Evolutionary conservation across 768 basidiomycete species (phyloP).

Genomic region (Rhizopogon roseolus): DNA sequence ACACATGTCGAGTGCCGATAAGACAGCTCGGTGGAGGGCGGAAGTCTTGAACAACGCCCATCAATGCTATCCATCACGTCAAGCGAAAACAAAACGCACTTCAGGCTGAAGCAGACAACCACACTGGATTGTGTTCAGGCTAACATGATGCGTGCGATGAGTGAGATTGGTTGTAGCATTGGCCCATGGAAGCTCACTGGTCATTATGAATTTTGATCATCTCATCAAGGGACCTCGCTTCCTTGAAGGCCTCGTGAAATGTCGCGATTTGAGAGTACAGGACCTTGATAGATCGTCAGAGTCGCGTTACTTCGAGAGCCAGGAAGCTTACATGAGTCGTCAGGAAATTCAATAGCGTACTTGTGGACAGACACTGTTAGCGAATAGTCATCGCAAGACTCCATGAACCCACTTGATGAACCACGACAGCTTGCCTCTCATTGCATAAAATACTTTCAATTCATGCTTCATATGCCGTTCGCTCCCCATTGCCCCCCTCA

Average conservation of each 20-base stretch:
- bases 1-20: slow-evolving; percentile 70
- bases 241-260: slow-evolving; percentile 53
- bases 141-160: slow-evolving; percentile 17
- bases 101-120: slow-evolving; percentile 62
- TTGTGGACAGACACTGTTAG: slow-evolving; percentile 20
- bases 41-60: slow-evolving; percentile 42
- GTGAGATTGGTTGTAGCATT: background rate
- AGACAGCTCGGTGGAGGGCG: slow-evolving; percentile 58
- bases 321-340: slow-evolving; percentile 56
- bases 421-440: slow-evolving; percentile 77
- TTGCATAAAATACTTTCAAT: slow-evolving; percentile 69
- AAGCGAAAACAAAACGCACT: slow-evolving; percentile 30
- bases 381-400: background rate
- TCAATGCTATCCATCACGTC: background rate
- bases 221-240: slow-evolving; percentile 66
- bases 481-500: slow-evolving; percentile 43
- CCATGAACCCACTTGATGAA: slow-evolving; percentile 67
- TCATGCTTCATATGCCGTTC: slow-evolving; percentile 35
- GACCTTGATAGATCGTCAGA: slow-evolving; percentile 40
- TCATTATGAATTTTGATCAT: slow-evolving; percentile 66
- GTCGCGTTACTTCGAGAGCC: background rate
- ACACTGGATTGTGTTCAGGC: slow-evolving; percentile 55
- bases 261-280: slow-evolving; percentile 56
- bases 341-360: slow-evolving; percentile 64
- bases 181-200: slow-evolving; percentile 45